Base-by-base conservation (phyloP, 23 red algal species). In the Gracilaria gracilis region DNA sequence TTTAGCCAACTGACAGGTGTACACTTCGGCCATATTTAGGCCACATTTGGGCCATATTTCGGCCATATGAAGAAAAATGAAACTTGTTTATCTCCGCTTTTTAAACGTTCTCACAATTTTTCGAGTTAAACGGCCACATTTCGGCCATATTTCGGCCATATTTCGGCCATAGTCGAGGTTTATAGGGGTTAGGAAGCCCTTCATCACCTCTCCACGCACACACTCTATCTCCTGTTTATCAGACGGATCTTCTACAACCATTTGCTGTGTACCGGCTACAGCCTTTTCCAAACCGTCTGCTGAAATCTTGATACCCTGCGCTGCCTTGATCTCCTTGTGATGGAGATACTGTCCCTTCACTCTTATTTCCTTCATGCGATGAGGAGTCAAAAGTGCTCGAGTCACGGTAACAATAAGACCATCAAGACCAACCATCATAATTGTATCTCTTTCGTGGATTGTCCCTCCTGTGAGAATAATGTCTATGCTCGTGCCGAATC, bases 341-440 rank as follows among this genome's bases (percentile, higher is more conserved):
- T 96, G 97, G 6, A 99, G 80, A 42, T 96, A 99, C 80, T 99
- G 97, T 25, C 97, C 97, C 49, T 96, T 96, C 19, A 99, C 97
- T 37, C 97, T 87, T 88, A 99, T 87, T 79, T 99, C 97, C 73
- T 96, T 96, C 97, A 99, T 99, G 21, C 94, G 97, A 80, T 99
- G 97, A 4, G 97, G 97, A 72, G 97, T 96, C 59, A 99, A 81
- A 24, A 99, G 85, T 9, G 94, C 97, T 8, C 97, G 97, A 69
- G 96, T 88, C 50, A 91, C 92, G 0, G 94, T 93, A n/a, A 96
- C 94, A 29, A 99, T 96, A 5, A 94, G 94, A 49, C 94, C 97
- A 72, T 99, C 97, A 23, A 99, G 78, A 31, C 97, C 97, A 51
- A 95, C 95, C 36, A 99, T 90, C 57, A 99, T 93, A 40, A 99